phyloP scores from a whole-genome alignment of 345 rosid genomes.

The Salix purpurea region DNA sequence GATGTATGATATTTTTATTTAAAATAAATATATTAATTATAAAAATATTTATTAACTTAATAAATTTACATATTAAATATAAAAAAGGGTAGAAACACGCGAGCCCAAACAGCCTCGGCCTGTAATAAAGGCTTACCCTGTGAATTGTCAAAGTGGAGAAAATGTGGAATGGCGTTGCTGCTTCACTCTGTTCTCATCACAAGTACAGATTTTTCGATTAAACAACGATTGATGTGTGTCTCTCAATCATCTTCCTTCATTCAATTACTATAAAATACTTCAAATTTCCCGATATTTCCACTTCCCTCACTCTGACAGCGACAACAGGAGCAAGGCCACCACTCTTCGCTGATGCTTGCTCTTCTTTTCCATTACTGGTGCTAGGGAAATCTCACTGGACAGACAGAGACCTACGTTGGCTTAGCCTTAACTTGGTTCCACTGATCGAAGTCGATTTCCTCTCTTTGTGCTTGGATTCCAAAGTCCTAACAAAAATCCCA shows the following conservation, averaged over 20 bases:
- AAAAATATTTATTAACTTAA: too few species aligned
- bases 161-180: neutral
- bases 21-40: too few species aligned
- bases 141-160: too few species aligned
- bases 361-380: neutral
- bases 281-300: conserved; percentile 23
- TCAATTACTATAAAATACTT: neutral
- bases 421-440: neutral
- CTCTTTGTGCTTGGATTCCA: neutral
- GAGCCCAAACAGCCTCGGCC: too few species aligned
- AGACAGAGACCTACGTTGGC: neutral
- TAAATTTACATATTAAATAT: too few species aligned
- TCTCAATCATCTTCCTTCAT: conserved; percentile 21
- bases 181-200: neutral
- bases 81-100: too few species aligned
- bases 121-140: neutral
- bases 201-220: too few species aligned
- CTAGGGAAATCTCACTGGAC: neutral
- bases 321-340: neutral
- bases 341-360: neutral
- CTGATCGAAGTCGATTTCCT: neutral
- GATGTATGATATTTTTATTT: too few species aligned
- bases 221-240: conserved; percentile 23
- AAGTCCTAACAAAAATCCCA: conserved; percentile 22
- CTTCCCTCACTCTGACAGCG: neutral